Evolutionary conservation across 345 rosid species (phyloP).

Genomic region (thale cress (Arabidopsis thaliana)): TAIR10.1 NC_003076.8:22988501-22989000

Average conservation of each 20-base stretch:
- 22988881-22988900: neutral
- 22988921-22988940: conserved; percentile 33
- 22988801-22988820: conserved; percentile 20
- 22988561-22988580: no score
- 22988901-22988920: neutral
- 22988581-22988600: no score
- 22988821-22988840: neutral
- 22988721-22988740: conserved; percentile 17
- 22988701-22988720: neutral
- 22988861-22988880: neutral
- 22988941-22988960: conserved; percentile 41
- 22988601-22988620: no score
- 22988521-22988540: no score
- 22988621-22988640: no score
- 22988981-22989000: conserved; percentile 34
- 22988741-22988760: neutral
- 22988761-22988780: neutral
- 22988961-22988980: conserved; percentile 47
- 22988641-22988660: no score
- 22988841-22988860: neutral
- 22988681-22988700: neutral
- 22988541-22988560: no score
- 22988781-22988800: neutral
- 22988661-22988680: no score
- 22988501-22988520: no score